Evolutionary conservation across 208 protist genomes (phyloP).

Genomic region (Willaertia magna): DNA sequence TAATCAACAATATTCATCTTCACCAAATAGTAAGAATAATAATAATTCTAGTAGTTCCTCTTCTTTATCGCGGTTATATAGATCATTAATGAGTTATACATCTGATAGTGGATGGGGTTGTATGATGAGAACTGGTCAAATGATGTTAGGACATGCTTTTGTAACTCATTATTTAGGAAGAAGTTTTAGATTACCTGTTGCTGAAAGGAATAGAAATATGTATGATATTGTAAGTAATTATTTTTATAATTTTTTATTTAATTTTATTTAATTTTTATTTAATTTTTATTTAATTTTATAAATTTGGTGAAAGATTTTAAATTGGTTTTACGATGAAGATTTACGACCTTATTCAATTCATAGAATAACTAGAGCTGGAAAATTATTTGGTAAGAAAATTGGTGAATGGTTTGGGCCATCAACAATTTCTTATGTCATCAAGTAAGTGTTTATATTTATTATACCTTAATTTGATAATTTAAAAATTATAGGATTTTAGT

Average conservation of each 20-base stretch:
- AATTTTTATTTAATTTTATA: neutral
- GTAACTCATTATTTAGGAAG: constrained; percentile 31
- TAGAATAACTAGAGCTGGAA: constrained; percentile 14
- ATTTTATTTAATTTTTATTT: neutral
- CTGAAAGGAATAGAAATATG: constrained; percentile 5
- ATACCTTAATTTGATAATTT: neutral
- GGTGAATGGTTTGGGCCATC: constrained; percentile 35
- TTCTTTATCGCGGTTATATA: neutral
- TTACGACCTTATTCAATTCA: constrained; percentile 29
- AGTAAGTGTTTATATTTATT: neutral
- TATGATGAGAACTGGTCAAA: constrained; percentile 66
- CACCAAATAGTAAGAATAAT: neutral
- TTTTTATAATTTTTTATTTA: no score
- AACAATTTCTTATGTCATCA: constrained; percentile 6
- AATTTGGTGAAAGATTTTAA: constrained; percentile 7
- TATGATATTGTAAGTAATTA: neutral
- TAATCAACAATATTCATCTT: neutral
- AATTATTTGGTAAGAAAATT: constrained; percentile 17
- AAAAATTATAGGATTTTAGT: neutral
- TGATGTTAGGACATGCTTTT: constrained; percentile 51
- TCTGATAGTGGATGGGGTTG: constrained; percentile 71
- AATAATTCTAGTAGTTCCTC: neutral
- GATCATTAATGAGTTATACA: constrained; percentile 28
- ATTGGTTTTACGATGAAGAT: constrained; percentile 25
- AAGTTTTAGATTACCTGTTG: neutral